These are phyloP conservation scores for Meyerozyma sp. DNA, from an alignment of 1,139 yeast species.

Conservation along the genomic window DNA sequence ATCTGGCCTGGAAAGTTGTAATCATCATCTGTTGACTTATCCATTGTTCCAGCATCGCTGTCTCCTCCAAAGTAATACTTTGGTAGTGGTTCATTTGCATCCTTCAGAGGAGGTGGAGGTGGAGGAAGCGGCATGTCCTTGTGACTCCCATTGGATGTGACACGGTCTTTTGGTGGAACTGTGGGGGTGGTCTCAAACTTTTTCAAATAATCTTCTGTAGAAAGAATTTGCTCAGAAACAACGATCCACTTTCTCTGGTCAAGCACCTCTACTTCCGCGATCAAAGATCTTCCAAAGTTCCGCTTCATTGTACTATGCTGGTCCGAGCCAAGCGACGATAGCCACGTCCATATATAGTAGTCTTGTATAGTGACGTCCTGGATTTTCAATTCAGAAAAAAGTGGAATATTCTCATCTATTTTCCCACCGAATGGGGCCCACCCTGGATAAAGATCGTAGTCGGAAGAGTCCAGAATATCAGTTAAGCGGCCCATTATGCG, in stretches of 20 bases:
- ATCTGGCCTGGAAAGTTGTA: constrained; percentile 9
- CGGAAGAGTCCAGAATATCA: constrained; percentile 38
- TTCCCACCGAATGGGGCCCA: constrained; percentile 29
- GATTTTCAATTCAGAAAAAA: constrained; percentile 46
- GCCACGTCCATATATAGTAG: constrained; percentile 89
- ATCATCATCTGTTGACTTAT: constrained; percentile 2
- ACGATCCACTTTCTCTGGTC: constrained; percentile 84
- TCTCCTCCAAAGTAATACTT: constrained; percentile 11
- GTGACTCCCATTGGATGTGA: constrained; percentile 14
- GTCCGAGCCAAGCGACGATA: constrained; percentile 71
- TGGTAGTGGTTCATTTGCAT: constrained; percentile 14
- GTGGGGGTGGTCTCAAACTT: constrained; percentile 15
- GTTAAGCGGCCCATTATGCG: constrained; percentile 59
- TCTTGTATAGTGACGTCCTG: constrained; percentile 73
- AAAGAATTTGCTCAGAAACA: constrained; percentile 61
- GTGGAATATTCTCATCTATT: constrained; percentile 28
- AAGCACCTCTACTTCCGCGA: constrained; percentile 64
- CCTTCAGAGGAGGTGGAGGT: constrained; percentile 21
- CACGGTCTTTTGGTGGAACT: constrained; percentile 8
- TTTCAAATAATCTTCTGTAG: constrained; percentile 34
- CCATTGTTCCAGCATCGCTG: constrained; percentile 1
- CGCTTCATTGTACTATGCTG: constrained; percentile 61
- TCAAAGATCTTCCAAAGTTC: constrained; percentile 74
- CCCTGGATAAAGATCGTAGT: constrained; percentile 37
- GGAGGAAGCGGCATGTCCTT: constrained; percentile 31